Conservation (phyloP, 805 yeast genomes). For the Kazachstania psychrophila region DNA sequence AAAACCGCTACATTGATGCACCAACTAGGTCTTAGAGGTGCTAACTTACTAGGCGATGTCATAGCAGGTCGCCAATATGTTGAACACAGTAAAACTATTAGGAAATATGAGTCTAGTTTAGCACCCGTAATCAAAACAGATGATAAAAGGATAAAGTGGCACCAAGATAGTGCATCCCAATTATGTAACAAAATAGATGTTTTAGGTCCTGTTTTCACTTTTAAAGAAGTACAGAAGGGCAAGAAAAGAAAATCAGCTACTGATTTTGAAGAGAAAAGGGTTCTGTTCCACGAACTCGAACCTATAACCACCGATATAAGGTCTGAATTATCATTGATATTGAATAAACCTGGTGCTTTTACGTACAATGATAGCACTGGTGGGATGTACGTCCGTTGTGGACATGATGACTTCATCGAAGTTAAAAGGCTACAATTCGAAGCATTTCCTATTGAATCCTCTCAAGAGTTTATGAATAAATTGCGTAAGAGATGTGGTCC, state of each 20-base stretch:
- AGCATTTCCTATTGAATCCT: slow-evolving; percentile 40
- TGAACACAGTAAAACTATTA: slow-evolving; percentile 8
- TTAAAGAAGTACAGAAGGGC: slow-evolving; percentile 29
- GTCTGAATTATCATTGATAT: too few relatives aligned
- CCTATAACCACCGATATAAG: too few relatives aligned
- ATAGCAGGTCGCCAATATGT: slow-evolving; percentile 19
- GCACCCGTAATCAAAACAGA: slow-evolving; percentile 47
- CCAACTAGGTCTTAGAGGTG: slow-evolving; percentile 54
- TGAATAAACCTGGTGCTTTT: slow-evolving; percentile 27
- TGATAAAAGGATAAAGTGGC: slow-evolving; percentile 44
- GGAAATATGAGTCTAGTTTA: slow-evolving; percentile 25
- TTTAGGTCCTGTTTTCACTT: slow-evolving; percentile 48
- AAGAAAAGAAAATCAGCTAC: slow-evolving; percentile 27
- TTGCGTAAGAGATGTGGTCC: slow-evolving; percentile 38
- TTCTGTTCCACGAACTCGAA: slow-evolving; percentile 38
- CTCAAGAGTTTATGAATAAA: slow-evolving; percentile 35
- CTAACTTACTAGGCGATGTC: slow-evolving; percentile 41
- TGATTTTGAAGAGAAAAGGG: slow-evolving; percentile 30
- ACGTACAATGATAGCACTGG: slow-evolving; percentile 12
- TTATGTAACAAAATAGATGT: slow-evolving; percentile 40
- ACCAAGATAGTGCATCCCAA: slow-evolving; percentile 26
- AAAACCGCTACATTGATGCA: slow-evolving; percentile 32
- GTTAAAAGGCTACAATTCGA: slow-evolving; percentile 42
- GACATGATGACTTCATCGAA: slow-evolving; percentile 33
- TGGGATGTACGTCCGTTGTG: slow-evolving; percentile 35